Conservation (phyloP, 305 asterid species). For the Striga hermonthica region DNA sequence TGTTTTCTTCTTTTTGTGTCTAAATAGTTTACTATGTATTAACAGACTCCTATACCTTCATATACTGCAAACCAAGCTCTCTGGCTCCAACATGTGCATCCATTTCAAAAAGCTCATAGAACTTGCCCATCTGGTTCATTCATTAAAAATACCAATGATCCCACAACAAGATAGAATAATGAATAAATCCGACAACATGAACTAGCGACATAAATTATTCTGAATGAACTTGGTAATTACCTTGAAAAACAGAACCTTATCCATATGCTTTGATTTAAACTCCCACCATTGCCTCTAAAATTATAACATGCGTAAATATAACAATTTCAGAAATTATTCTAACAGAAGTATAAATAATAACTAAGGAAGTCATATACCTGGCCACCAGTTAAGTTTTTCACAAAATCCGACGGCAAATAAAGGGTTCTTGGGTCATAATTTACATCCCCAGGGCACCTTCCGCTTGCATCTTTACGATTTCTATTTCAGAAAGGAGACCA, state of each 20-base stretch:
- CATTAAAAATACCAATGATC: constrained; percentile 27
- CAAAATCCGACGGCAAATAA: constrained; percentile 68
- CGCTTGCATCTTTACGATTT: constrained; percentile 69
- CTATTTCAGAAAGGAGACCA: constrained; percentile 44
- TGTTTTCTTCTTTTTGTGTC: constrained; percentile 2
- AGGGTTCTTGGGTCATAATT: constrained; percentile 84
- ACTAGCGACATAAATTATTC: constrained; percentile 26
- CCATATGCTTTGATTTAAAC: constrained; percentile 96
- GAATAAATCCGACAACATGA: constrained; percentile 15
- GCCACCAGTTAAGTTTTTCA: constrained; percentile 74
- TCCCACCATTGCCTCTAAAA: constrained; percentile 99
- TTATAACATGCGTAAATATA: constrained; percentile 34
- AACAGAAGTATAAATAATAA: constrained; percentile 25
- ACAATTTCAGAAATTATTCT: constrained; percentile 20
- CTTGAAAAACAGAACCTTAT: constrained; percentile 97
- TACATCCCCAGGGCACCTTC: constrained; percentile 65
- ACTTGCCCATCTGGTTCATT: constrained; percentile 89
- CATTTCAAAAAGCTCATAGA: constrained; percentile 96
- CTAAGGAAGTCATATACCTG: constrained; percentile 60
- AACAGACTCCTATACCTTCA: constrained; percentile 66
- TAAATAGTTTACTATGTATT: constrained; percentile 15
- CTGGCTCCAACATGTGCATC: constrained; percentile 97
- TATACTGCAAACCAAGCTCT: constrained; percentile 95
- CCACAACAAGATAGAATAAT: constrained; percentile 24
- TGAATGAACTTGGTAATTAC: constrained; percentile 36